Evolutionary conservation across 2,329 filamentous ascomycete species (phyloP), one percentile per base, ranked within the genome.

Genomic region (Alternaria hordeiaustralica): DNA sequence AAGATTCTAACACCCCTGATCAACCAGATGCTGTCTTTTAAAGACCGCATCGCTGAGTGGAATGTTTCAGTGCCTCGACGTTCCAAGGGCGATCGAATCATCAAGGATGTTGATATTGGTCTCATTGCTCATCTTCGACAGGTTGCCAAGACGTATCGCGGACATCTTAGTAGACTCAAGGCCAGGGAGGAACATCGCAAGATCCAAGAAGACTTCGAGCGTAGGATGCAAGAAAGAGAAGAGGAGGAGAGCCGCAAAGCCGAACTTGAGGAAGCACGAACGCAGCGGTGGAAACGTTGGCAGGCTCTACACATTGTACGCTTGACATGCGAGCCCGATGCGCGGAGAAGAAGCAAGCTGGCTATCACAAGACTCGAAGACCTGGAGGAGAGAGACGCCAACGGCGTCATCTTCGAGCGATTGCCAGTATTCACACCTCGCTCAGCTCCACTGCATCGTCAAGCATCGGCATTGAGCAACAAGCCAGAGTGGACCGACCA

Each of bases 381-480:
- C 20, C 2, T 63, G 5, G 70, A 68, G 5, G 77, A 80, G 18
- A 62, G 68, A 23, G 82, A 84, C 53, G 75, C 78, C 0, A 80
- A 83, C 56, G 83, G 82, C 6, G 28, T 74, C 0, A 58, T 58
- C 0, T 82, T 84, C 53, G 77, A 81, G 54, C 80, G 82, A 6
- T 46, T 81, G 2, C 67, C 78, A 2, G 59, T 80, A 6, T 81
- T 84, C 63, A 75, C 71, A 6, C 47, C 76, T 13, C 78, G 78
- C n/a, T 74, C 69, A 3, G 68, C 68, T 43, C 74, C 65, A 8
- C 70, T 66, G 3, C 58, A 61, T 10, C 63, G 58, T 28, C 59
- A 63, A 20, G 26, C 54, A 12, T 60, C 69, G 1, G 57, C 68
- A 15, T 21, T 67, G 10, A n/a, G 55, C 15, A 64, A 68, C 3